Evolutionary conservation across 305 asterid genomes (phyloP).

Genomic region (Fraxinus velutina): DNA sequence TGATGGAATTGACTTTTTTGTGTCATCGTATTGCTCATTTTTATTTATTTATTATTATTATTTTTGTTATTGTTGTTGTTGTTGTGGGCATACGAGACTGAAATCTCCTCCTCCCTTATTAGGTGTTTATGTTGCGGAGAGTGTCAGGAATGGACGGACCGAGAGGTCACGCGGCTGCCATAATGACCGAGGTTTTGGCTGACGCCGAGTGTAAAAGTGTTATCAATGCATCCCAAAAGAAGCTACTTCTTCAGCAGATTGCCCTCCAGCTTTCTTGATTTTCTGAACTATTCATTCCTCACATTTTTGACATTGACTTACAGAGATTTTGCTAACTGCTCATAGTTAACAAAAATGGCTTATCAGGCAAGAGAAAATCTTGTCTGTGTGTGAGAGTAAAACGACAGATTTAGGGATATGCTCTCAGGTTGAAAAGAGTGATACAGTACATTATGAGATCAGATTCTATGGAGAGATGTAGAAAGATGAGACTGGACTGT

Average conservation of each 20-base stretch:
- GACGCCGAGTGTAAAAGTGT: slow-evolving; percentile 69
- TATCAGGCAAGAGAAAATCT: neutral
- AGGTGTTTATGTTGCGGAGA: slow-evolving; percentile 76
- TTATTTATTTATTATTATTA: neutral
- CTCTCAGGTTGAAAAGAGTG: neutral
- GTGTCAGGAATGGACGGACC: slow-evolving; percentile 61
- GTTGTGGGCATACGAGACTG: neutral
- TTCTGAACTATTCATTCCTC: neutral
- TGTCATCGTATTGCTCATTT: neutral
- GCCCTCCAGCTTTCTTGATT: slow-evolving; percentile 72
- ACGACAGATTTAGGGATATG: neutral
- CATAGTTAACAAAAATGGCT: neutral
- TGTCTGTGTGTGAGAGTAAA: neutral
- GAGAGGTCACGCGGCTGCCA: slow-evolving; percentile 85
- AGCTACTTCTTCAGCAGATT: slow-evolving; percentile 63
- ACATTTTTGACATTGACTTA: slow-evolving; percentile 23
- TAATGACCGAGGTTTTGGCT: slow-evolving; percentile 73
- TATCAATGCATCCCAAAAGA: slow-evolving; percentile 70
- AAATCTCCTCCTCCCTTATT: neutral
- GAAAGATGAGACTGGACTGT: neutral
- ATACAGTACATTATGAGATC: neutral
- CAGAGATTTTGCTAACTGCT: slow-evolving; percentile 20
- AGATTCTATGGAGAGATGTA: neutral
- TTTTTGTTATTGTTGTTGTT: too few species aligned
- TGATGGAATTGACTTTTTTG: neutral